Conservation (phyloP, 2,329 filamentous ascomycete species). For the Pseudocercospora pini-densiflorae region DNA sequence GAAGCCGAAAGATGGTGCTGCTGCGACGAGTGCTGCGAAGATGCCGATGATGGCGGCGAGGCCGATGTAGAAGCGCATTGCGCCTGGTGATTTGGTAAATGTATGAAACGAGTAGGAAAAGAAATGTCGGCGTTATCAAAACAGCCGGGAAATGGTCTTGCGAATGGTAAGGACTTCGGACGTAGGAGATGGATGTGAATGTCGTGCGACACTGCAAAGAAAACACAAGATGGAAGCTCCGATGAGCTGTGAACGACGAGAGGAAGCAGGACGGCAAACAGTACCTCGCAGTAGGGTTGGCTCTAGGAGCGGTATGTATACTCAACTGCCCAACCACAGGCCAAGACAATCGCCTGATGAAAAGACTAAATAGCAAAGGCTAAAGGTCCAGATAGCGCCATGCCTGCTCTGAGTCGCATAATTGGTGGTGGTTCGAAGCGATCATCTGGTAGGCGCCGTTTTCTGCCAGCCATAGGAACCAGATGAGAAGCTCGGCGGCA, state of each 20-base stretch:
- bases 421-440: constrained; percentile 6
- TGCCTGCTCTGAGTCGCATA: constrained; percentile 6
- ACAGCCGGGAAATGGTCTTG: not conserved
- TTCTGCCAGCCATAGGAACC: constrained; percentile 4
- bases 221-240: not conserved
- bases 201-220: not conserved
- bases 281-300: constrained; percentile 7
- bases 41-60: constrained; percentile 18
- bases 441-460: constrained; percentile 1
- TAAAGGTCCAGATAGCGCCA: constrained; percentile 4
- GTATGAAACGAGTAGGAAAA: not conserved
- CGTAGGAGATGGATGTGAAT: not conserved
- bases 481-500: not conserved
- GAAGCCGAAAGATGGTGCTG: constrained; percentile 9
- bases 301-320: constrained; percentile 9
- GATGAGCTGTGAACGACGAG: not conserved
- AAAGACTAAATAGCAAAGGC: not conserved
- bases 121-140: constrained; percentile 1
- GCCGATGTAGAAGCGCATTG: constrained; percentile 27
- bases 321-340: constrained; percentile 6
- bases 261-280: constrained; percentile 2
- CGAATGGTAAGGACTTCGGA: not conserved
- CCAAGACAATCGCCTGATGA: constrained; percentile 4
- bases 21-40: constrained; percentile 14
- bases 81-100: not conserved